phyloP scores from a whole-genome alignment of 169 alveolate species.

The Plasmodium gaboni region DNA sequence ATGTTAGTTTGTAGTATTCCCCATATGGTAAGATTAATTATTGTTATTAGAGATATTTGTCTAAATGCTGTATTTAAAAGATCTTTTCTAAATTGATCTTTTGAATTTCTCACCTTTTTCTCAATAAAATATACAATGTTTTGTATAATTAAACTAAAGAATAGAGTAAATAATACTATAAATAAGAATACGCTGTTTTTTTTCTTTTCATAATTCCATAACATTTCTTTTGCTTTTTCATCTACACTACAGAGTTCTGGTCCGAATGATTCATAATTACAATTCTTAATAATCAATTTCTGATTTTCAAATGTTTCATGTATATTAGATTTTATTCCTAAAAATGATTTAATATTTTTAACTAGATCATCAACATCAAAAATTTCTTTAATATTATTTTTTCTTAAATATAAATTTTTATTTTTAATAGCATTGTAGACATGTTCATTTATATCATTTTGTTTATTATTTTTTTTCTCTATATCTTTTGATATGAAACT shows the following conservation, averaged over 20 bases:
- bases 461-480: constrained; percentile 7
- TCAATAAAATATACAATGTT: constrained; percentile 76
- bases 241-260: constrained; percentile 82
- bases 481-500: background rate
- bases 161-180: constrained; percentile 78
- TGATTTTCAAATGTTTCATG: constrained; percentile 74
- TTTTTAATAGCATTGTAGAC: background rate
- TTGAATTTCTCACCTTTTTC: constrained; percentile 79
- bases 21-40: constrained; percentile 87
- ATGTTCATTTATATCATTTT: constrained; percentile 28
- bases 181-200: constrained; percentile 77
- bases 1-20: constrained; percentile 87
- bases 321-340: constrained; percentile 76
- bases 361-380: constrained; percentile 63
- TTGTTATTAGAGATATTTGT: constrained; percentile 87
- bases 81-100: constrained; percentile 85
- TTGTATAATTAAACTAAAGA: constrained; percentile 79
- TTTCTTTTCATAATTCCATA: constrained; percentile 77
- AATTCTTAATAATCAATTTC: constrained; percentile 71
- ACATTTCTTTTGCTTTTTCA: constrained; percentile 78
- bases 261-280: constrained; percentile 83
- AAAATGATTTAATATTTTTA: constrained; percentile 36
- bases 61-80: constrained; percentile 87
- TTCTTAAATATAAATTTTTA: constrained; percentile 36
- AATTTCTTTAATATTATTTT: constrained; percentile 49